Conservation (phyloP, 441 rosid species). For the Macaranga tanarius region DNA sequence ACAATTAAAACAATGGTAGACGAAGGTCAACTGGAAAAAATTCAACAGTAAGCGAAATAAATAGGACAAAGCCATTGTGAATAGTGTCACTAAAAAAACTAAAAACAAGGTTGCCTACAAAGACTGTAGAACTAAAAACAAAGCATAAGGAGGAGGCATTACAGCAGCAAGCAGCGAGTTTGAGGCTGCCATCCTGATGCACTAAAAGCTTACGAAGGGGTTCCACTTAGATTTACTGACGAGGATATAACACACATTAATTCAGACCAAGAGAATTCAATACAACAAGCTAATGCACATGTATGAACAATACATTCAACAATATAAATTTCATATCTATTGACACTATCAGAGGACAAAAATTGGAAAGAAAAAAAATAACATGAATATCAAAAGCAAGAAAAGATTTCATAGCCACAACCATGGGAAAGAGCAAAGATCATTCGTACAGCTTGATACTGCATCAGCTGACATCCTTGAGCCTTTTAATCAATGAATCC, state of each 20-base stretch:
- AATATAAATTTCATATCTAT: conserved; percentile 29
- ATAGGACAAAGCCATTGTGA: background rate
- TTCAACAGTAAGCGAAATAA: background rate
- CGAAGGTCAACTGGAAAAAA: background rate
- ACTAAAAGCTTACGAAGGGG: background rate
- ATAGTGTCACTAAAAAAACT: background rate
- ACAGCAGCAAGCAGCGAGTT: background rate
- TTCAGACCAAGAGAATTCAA: conserved; percentile 28
- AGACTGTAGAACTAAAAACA: background rate
- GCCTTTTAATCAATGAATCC: conserved; percentile 77
- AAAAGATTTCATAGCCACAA: background rate
- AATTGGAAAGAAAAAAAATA: conserved; percentile 25
- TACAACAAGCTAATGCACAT: conserved; percentile 30
- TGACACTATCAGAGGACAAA: conserved; percentile 28
- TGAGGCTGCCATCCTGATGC: conserved; percentile 3
- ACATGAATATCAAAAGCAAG: conserved; percentile 23
- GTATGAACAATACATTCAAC: conserved; percentile 35
- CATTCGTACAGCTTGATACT: conserved; percentile 27
- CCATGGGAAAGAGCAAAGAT: conserved; percentile 25
- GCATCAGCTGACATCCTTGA: conserved; percentile 74
- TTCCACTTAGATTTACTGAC: background rate
- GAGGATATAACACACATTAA: background rate
- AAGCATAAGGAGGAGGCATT: background rate
- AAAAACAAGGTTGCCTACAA: background rate
- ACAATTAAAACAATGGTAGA: background rate